Evolutionary conservation across 257 asterid species (phyloP).

Genomic region (Solanum arcanum): DNA sequence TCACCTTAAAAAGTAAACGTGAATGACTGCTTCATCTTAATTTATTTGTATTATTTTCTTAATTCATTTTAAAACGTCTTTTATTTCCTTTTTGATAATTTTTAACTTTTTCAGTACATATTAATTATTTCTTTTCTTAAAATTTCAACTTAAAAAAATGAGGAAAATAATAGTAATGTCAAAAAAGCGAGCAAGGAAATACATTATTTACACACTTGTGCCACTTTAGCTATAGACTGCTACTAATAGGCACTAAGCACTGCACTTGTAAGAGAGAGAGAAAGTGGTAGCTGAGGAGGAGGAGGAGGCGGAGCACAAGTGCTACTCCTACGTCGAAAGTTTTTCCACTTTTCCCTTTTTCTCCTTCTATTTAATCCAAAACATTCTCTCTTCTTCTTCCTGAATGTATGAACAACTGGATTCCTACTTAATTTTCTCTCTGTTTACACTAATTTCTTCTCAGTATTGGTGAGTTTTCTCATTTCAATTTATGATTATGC

Average conservation of each 20-base stretch:
- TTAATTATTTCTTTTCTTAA: too few species aligned
- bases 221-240: not conserved
- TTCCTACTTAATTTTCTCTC: not conserved
- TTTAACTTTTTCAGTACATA: too few species aligned
- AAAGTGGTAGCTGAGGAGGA: not conserved
- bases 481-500: not conserved
- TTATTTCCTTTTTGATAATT: too few species aligned
- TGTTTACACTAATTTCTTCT: not conserved
- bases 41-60: too few species aligned
- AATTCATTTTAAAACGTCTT: too few species aligned
- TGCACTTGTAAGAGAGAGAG: not conserved
- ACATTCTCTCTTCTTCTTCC: not conserved
- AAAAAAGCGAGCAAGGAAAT: not conserved
- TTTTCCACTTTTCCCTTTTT: not conserved
- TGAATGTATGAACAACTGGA: not conserved
- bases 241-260: not conserved
- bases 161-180: not conserved
- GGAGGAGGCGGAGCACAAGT: constrained; percentile 4
- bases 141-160: too few species aligned
- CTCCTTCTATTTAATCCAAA: not conserved
- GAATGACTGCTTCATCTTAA: too few species aligned
- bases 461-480: not conserved
- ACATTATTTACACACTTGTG: not conserved
- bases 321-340: constrained; percentile 34
- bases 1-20: too few species aligned